Percentiles rank a stretch among this genome's conserved stretches.
phyloP scores from a whole-genome alignment of 2,329 filamentous ascomycete genomes.

The Xylariaceae sp. region DNA sequence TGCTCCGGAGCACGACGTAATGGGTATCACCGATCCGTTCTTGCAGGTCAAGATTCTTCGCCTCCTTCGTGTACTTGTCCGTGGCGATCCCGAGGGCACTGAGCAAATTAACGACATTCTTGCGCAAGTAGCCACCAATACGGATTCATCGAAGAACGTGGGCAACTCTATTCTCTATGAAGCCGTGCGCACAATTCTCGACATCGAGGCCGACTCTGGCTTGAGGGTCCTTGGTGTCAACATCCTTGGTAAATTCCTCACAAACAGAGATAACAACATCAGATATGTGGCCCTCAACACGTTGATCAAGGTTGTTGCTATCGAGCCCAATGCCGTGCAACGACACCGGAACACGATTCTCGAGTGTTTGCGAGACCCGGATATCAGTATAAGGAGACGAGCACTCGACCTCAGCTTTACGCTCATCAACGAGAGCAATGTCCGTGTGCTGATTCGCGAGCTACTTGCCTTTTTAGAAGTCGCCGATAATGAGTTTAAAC shows the following conservation, averaged over 20 bases:
- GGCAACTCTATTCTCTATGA: slow-evolving; percentile 98
- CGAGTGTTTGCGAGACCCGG: slow-evolving; percentile 90
- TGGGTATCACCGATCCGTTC: slow-evolving; percentile 96
- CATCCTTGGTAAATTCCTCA: slow-evolving; percentile 94
- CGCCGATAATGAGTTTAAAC: slow-evolving; percentile 97
- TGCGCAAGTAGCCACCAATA: slow-evolving; percentile 96
- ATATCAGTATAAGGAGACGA: slow-evolving; percentile 93
- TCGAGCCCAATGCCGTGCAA: slow-evolving; percentile 96
- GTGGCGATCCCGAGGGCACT: slow-evolving; percentile 80
- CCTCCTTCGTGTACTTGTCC: slow-evolving; percentile 76
- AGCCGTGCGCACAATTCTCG: slow-evolving; percentile 91
- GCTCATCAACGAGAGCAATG: slow-evolving; percentile 93
- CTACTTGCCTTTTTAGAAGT: slow-evolving; percentile 93
- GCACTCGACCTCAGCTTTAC: slow-evolving; percentile 98
- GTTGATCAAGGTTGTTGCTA: slow-evolving; percentile 93
- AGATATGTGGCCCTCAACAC: slow-evolving; percentile 97
- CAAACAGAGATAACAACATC: slow-evolving; percentile 99
- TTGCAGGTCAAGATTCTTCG: slow-evolving; percentile 93
- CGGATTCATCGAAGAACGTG: slow-evolving; percentile 95
- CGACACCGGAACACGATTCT: slow-evolving; percentile 95
- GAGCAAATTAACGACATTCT: slow-evolving; percentile 99
- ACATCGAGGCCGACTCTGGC: slow-evolving; percentile 96
- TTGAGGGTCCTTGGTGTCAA: slow-evolving; percentile 93
- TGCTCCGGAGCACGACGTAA: slow-evolving; percentile 95
- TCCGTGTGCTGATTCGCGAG: slow-evolving; percentile 87